Base-by-base conservation (phyloP, 2,329 filamentous ascomycete species). In the Botrytis byssoidea region DNA sequence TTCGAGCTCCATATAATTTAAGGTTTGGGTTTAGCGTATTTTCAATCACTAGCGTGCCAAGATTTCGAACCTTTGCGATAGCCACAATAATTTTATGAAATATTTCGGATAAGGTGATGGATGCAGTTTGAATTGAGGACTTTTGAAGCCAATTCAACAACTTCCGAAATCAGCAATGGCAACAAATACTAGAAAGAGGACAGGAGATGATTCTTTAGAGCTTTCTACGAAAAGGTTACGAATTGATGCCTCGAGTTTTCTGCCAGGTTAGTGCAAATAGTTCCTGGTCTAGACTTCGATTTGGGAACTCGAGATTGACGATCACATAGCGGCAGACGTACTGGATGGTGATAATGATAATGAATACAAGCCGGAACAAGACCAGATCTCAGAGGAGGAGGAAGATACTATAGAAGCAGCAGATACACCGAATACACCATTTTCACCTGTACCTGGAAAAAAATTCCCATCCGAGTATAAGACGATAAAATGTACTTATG, bases 401-500 rank as follows among this genome's bases (percentile, higher is more conserved):
- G 82, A 84, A 74, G 78, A 77, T 9, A 80, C 81, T 35, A 81
- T 82, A 40, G 48, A 74, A 48, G 77, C 76, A 60, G 76, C 74
- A 29, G 82, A 85, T 59, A 88, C 86, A 1, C 86, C 87, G 14
- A 78, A 83, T 32, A 88, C 86, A 5, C 85, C 86, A 12, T 81
- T 84, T 72, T 88, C 86, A 5, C 86, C 88, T 25, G 75, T 84
- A 25, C 77, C 84, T 20, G 77, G 77, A 68, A 78, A 83, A 74
- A 88, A 86, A 74, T 90, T 89, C 75, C 91, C 91, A 5, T 93
- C 90, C 60, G 93, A 89, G 80, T 86, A 90, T 74, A 97, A 97
- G 85, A 94, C 89, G 8, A 91, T 94, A 76, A 84, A 85, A 72
- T 98, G 95, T 83, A 90, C 91, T 0, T 91, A 89, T 81, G 88